Base-by-base conservation (phyloP, 2,329 filamentous ascomycete genomes). In the Microcyclosporella mali region DNA sequence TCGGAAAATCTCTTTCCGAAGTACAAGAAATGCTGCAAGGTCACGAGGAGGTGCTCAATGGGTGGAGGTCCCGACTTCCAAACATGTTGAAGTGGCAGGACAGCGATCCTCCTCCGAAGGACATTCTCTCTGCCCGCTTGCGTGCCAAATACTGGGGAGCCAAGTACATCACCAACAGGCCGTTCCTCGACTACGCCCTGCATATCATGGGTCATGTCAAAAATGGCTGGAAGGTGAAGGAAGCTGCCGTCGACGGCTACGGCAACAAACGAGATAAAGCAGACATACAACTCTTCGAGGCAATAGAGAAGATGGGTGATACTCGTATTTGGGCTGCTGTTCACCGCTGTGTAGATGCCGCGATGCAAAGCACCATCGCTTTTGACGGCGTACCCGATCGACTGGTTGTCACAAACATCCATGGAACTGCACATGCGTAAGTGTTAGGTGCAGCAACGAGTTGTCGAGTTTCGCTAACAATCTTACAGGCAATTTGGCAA, bases 141-240 rank as follows among this genome's bases (percentile, higher is more conserved):
- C 82, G 90, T 32, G 92, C 86, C 11, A 97, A 98, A 64, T 97
- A 92, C 65, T 97, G 90, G 72, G 92, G 92, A 15, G 89, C 88
- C 0, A 79, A 84, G 51, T 88, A 94, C 49, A 89, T 97, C 59
- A 89, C 90, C 18, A 85, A 92, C 61, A 79, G 92, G 17, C 87
- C 86, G 1, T 88, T 90, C 46, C 65, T 84, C 15, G 76, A 78
- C 53, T 73, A 78, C 42, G 76, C 74, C 2, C 69, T 82, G 2
- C 75, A 81, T 49, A 68, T 70, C 40, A 67, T 70, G 50, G 59
- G 56, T 3, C 52, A 57, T 25, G 39, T 57, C 15, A 40, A 45
- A 17, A 42, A 54, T n/a, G 55, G 53, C n/a, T 16, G 17, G 14
- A 40, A 32, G 1, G 47, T 60, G 2, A 52, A 58, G 31, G 47